Conservation (phyloP, 192 early-diverging fungal genomes). For the Rhizophlyctis rosea region DNA sequence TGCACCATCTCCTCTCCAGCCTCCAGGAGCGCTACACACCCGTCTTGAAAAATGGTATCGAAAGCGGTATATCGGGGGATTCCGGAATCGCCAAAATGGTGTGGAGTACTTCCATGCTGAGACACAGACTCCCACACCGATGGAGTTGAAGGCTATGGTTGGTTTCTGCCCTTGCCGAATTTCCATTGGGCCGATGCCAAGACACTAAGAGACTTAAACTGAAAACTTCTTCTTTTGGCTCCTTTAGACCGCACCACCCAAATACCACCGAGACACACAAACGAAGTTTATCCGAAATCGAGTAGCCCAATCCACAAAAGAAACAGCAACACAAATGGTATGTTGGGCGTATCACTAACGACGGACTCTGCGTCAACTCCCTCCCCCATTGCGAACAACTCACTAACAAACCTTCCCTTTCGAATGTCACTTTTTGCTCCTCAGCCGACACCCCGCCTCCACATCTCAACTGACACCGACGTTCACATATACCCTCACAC, state of each 20-base stretch:
- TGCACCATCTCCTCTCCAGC: background rate
- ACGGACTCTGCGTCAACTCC: background rate
- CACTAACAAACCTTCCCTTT: no score
- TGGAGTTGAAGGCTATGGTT: constrained; percentile 49
- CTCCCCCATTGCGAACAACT: no score
- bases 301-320: constrained; percentile 32
- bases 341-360: background rate
- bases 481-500: constrained; percentile 26
- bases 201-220: background rate
- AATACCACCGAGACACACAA: constrained; percentile 55
- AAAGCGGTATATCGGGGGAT: constrained; percentile 55
- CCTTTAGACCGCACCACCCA: constrained; percentile 10
- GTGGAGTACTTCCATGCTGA: constrained; percentile 50
- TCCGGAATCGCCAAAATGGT: constrained; percentile 33
- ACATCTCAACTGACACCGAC: constrained; percentile 40
- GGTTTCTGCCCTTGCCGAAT: background rate
- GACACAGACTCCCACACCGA: constrained; percentile 55
- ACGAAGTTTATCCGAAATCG: constrained; percentile 47
- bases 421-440: background rate
- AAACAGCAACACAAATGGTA: constrained; percentile 58
- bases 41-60: constrained; percentile 38
- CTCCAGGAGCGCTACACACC: constrained; percentile 9
- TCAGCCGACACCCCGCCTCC: constrained; percentile 42
- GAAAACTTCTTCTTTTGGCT: constrained; percentile 21
- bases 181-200: background rate